Evolutionary conservation across 2,329 filamentous ascomycete species (phyloP).

Genomic region (Aspergillus sp.): DNA sequence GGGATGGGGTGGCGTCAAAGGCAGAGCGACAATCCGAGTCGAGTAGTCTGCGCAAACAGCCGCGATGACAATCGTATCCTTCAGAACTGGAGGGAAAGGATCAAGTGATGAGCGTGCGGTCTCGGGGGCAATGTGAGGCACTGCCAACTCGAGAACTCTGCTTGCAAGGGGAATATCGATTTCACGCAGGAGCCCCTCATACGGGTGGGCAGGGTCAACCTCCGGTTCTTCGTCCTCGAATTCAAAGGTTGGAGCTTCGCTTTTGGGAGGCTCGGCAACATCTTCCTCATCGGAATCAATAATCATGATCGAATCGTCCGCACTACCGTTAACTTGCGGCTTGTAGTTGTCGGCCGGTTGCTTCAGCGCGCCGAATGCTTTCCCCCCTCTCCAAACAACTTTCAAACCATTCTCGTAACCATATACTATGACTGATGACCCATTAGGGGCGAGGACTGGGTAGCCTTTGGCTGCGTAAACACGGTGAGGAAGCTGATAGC

Average conservation of each 20-base stretch:
- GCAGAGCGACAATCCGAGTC: conserved; percentile 55
- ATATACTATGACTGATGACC: conserved; percentile 61
- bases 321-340: conserved; percentile 20
- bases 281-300: conserved; percentile 59
- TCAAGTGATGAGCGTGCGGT: conserved; percentile 39
- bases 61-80: conserved; percentile 52
- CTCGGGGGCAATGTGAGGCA: conserved; percentile 46
- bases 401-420: conserved; percentile 59
- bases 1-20: conserved; percentile 53
- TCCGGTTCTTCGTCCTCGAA: conserved; percentile 57
- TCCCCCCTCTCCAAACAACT: conserved; percentile 61
- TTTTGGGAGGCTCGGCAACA: conserved; percentile 30
- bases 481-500: conserved; percentile 61
- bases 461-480: conserved; percentile 58
- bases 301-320: conserved; percentile 52
- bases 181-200: conserved; percentile 53
- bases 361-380: conserved; percentile 42
- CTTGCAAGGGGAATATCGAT: conserved; percentile 56
- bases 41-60: conserved; percentile 58
- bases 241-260: conserved; percentile 30
- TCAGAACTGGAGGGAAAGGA: conserved; percentile 49
- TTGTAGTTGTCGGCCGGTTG: conserved; percentile 24
- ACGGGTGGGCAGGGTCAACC: conserved; percentile 57
- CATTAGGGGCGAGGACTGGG: conserved; percentile 58
- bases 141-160: conserved; percentile 54